Base-by-base conservation (phyloP, 2,329 filamentous ascomycete species). In the Colletotrichum acutatum region DNA sequence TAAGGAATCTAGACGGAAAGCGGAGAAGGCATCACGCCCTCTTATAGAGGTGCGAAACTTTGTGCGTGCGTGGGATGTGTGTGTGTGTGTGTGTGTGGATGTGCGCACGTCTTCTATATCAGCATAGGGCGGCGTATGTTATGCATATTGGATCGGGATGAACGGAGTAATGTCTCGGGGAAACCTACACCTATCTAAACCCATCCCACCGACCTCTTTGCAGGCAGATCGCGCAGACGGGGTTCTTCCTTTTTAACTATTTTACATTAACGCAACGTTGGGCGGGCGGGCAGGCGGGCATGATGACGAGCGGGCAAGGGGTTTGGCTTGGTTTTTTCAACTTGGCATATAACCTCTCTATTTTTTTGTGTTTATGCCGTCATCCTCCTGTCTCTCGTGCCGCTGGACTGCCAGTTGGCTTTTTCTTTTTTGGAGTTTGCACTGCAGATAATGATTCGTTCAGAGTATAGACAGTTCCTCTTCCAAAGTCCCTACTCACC, bases 111-210 rank as follows among this genome's bases (percentile, higher is more conserved):
- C 66, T 61, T 61, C 66, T 70, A 53, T 63, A 53, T 34, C n/a
- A 46, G 70, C 70, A 72, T 72, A 64, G 66, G 66, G 34, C 60
- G 70, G 70, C 66, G 70, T 59, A 72, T 70, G 60, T 70, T 64
- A 34, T 69, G 66, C 70, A 72, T 72, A 30, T 72, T 65, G 70
- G 60, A 66, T 61, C 34, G 28, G 70, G 66, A 65, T 52, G 66
- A 19, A 61, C 54, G 66, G 66, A 57, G 60, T 61, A 66, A 52
- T 72, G n/a, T 61, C 34, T 66, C 26, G 28, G 26, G n/a, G 24
- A 53, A 30, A n/a, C 42, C 16, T n/a, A 49, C 26, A 46, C 42
- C 16, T 49, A 49, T n/a, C 12, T 63, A 30, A 14, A 24, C 28
- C 42, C 19, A 52, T 46, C 46, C 46, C 46, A 32, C 46, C 46